These are phyloP conservation scores for Sporothrix sp. DNA, from an alignment of 2,329 filamentous ascomycete species.

Conservation along the genomic window DNA sequence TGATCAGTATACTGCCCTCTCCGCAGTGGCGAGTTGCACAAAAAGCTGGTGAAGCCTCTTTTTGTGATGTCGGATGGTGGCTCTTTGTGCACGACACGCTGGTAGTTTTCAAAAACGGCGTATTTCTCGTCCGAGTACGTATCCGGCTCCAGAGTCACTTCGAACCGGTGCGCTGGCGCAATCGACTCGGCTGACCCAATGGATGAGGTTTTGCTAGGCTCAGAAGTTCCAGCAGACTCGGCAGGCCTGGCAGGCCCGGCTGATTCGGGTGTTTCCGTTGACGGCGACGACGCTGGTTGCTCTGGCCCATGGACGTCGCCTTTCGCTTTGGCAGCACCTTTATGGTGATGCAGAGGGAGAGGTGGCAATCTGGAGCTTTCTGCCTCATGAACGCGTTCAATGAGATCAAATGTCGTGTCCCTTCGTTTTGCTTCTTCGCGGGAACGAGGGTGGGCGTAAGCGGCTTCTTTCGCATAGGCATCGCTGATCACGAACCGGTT, in stretches of 20 bases:
- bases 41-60: slow-evolving; percentile 57
- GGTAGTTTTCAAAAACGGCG: slow-evolving; percentile 62
- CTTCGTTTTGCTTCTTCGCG: slow-evolving; percentile 55
- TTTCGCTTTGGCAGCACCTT: neutral
- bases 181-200: too few relatives aligned
- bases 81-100: slow-evolving; percentile 63
- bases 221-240: too few relatives aligned
- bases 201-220: too few relatives aligned
- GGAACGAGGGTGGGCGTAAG: slow-evolving; percentile 54
- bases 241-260: slow-evolving; percentile 17
- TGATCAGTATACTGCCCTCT: slow-evolving; percentile 33
- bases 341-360: neutral
- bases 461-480: slow-evolving; percentile 53
- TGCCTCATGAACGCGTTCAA: slow-evolving; percentile 58
- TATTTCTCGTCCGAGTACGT: slow-evolving; percentile 70
- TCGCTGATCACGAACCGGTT: slow-evolving; percentile 59
- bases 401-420: slow-evolving; percentile 57
- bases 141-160: slow-evolving; percentile 61
- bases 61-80: slow-evolving; percentile 46
- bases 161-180: slow-evolving; percentile 58
- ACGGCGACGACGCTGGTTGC: neutral
- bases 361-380: slow-evolving; percentile 43
- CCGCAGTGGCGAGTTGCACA: slow-evolving; percentile 60
- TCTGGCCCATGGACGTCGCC: neutral
- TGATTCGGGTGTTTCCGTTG: neutral